phyloP scores from a whole-genome alignment of 805 yeast species.

The Brettanomyces nanus region DNA sequence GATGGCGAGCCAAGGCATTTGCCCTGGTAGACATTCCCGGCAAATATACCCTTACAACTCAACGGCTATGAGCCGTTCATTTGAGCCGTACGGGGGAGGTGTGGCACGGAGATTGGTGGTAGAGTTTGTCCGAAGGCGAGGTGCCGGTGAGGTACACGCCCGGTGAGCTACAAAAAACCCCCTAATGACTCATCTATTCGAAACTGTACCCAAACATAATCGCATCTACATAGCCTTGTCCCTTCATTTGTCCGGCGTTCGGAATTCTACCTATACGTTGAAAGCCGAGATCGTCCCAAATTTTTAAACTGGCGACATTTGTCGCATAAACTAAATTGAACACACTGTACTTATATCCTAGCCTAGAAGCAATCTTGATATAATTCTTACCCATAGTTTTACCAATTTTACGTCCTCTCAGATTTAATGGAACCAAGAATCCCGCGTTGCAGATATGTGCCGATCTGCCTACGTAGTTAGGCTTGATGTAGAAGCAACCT shows the following conservation, averaged over 20 bases:
- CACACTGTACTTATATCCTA: constrained; percentile 78
- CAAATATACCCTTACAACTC: no score
- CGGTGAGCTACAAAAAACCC: no score
- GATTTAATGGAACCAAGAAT: constrained; percentile 53
- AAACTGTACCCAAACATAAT: constrained; percentile 62
- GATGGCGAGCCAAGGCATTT: no score
- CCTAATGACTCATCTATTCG: no score
- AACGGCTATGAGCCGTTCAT: no score
- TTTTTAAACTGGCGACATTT: constrained; percentile 62
- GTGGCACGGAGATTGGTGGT: no score
- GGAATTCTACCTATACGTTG: constrained; percentile 68
- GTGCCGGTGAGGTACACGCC: no score
- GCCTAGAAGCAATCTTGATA: constrained; percentile 60
- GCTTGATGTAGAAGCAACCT: constrained; percentile 77
- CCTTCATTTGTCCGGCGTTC: constrained; percentile 67
- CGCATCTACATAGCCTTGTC: constrained; percentile 66
- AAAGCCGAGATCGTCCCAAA: constrained; percentile 83
- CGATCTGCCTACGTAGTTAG: constrained; percentile 79
- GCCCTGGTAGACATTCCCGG: no score
- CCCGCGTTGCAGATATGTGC: constrained; percentile 88
- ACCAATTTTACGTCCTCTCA: constrained; percentile 61
- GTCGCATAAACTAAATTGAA: constrained; percentile 83
- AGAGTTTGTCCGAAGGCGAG: no score
- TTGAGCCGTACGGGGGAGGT: no score
- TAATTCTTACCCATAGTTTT: constrained; percentile 59